Evolutionary conservation across 106 monocot species (phyloP).

Genomic region (Posidonia australis): DNA sequence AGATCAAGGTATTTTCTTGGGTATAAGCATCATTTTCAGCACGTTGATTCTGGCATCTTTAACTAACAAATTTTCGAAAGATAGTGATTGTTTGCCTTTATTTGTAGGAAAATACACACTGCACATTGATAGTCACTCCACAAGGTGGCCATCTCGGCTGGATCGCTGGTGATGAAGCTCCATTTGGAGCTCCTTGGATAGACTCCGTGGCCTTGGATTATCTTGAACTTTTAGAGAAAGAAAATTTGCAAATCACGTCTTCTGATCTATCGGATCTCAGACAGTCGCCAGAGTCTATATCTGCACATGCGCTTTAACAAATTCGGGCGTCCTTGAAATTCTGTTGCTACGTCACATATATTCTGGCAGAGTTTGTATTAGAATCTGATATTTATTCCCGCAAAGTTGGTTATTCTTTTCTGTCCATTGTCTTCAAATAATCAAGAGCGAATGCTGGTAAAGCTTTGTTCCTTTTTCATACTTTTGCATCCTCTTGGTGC

Average conservation of each 20-base stretch:
- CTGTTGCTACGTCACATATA: too few species aligned
- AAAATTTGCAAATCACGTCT: constrained; percentile 6
- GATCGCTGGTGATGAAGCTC: constrained; percentile 78
- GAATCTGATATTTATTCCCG: too few species aligned
- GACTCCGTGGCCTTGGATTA: constrained; percentile 83
- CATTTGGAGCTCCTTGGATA: constrained; percentile 91
- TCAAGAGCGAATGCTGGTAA: too few species aligned
- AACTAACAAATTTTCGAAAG: neutral
- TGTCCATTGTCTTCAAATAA: too few species aligned
- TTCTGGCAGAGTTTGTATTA: too few species aligned
- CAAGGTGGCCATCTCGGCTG: constrained; percentile 93
- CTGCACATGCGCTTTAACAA: neutral
- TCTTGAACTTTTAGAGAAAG: constrained; percentile 45
- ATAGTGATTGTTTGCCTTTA: neutral
- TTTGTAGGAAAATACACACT: constrained; percentile 63
- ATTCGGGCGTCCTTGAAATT: too few species aligned
- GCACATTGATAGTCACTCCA: constrained; percentile 72
- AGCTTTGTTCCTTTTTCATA: too few species aligned
- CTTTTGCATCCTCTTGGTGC: too few species aligned
- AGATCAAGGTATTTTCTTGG: constrained; percentile 69
- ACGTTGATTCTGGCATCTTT: neutral
- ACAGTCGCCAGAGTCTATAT: neutral
- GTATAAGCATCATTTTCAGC: neutral
- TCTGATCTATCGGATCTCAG: neutral
- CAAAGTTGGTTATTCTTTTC: too few species aligned